Conservation (phyloP, 192 early-diverging fungal genomes). For the Kappamyces sp. region DNA sequence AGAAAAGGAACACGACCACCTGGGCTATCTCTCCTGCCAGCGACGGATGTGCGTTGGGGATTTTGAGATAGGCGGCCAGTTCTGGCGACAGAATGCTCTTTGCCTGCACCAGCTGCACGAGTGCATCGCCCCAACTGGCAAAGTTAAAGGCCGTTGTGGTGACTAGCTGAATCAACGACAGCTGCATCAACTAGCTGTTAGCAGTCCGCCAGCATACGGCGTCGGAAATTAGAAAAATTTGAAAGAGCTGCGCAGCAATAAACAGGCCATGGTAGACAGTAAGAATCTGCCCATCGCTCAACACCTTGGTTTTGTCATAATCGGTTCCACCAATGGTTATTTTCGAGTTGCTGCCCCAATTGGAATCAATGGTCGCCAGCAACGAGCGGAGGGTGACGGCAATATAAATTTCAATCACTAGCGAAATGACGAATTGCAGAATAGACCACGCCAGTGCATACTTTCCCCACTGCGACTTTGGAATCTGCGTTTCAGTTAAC, state of each 20-base stretch:
- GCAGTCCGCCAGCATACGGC: conserved; percentile 25
- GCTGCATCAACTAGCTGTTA: conserved; percentile 6
- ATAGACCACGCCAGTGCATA: conserved; percentile 32
- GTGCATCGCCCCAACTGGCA: conserved; percentile 31
- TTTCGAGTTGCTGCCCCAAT: background rate
- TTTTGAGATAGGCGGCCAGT: background rate
- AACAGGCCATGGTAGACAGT: conserved; percentile 42
- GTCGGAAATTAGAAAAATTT: conserved; percentile 39
- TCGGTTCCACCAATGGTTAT: too few species aligned
- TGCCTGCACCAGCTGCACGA: conserved; percentile 36
- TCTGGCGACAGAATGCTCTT: background rate
- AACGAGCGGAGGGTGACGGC: background rate
- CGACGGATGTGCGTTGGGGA: conserved; percentile 23
- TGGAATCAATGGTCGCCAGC: background rate
- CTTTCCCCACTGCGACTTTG: conserved; percentile 35
- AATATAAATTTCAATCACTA: conserved; percentile 16
- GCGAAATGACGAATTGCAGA: conserved; percentile 27
- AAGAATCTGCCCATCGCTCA: conserved; percentile 25
- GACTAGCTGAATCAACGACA: conserved; percentile 41
- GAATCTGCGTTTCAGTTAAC: conserved; percentile 19
- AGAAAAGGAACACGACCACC: conserved; percentile 29
- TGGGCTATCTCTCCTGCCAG: conserved; percentile 25
- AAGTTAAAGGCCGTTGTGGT: conserved; percentile 40
- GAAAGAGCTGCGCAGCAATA: conserved; percentile 37
- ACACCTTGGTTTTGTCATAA: background rate